Evolutionary conservation across 2,329 filamentous ascomycete species (phyloP).

Genomic region (Talaromyces pinophilus): DNA sequence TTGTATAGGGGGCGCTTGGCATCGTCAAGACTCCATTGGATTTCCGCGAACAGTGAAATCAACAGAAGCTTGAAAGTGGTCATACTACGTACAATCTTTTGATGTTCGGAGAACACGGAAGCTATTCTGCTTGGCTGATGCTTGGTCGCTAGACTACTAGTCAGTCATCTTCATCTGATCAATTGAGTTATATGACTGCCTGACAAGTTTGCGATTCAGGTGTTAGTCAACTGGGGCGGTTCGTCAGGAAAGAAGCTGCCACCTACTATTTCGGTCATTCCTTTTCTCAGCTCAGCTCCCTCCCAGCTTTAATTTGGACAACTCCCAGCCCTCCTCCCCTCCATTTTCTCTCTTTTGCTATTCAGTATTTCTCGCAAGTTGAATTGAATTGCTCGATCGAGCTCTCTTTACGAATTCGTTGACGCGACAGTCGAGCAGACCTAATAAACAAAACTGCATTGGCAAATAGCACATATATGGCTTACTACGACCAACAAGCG

Average conservation of each 20-base stretch:
- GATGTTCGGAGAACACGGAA: not conserved
- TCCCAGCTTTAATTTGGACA: not conserved
- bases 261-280: not conserved
- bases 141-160: not conserved
- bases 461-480: slow-evolving; percentile 9
- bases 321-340: not conserved
- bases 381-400: not conserved
- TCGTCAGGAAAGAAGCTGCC: not conserved
- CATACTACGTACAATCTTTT: not conserved
- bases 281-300: slow-evolving; percentile 4
- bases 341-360: not conserved
- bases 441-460: not conserved
- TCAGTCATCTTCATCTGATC: not conserved
- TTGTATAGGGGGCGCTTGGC: slow-evolving; percentile 16
- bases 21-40: slow-evolving; percentile 16
- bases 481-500: slow-evolving; percentile 6
- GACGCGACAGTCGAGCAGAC: not conserved
- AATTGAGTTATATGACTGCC: not conserved
- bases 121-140: not conserved
- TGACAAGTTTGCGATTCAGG: not conserved
- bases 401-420: not conserved
- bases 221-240: not conserved
- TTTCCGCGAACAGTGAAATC: not conserved
- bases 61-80: not conserved
- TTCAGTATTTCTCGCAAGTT: not conserved